Evolutionary conservation across 306 rosid genomes (phyloP).

Genomic region (Potentilla sterilis): DNA sequence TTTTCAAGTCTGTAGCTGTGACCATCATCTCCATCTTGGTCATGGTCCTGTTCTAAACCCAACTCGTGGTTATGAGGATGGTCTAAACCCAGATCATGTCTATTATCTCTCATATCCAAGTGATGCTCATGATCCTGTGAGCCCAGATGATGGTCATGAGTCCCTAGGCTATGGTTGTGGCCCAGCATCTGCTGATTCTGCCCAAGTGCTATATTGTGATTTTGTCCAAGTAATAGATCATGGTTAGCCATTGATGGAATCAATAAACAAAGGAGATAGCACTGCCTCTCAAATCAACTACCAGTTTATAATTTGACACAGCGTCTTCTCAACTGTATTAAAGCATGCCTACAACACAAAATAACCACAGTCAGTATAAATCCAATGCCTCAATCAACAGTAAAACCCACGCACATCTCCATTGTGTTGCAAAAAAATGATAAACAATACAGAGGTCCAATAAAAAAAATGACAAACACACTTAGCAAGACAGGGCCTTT

Average conservation of each 20-base stretch:
- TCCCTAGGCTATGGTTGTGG: conserved; percentile 56
- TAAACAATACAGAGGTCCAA: background rate
- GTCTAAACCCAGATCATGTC: conserved; percentile 47
- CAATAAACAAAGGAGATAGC: conserved; percentile 18
- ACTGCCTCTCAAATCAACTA: conserved; percentile 28
- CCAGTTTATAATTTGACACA: conserved; percentile 19
- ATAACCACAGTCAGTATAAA: conserved; percentile 22
- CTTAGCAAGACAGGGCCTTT: conserved; percentile 1
- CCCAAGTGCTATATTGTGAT: conserved; percentile 56
- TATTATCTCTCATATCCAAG: conserved; percentile 33
- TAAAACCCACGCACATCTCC: conserved; percentile 19
- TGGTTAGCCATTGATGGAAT: conserved; percentile 61
- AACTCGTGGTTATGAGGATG: conserved; percentile 53
- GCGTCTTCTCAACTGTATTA: conserved; percentile 14
- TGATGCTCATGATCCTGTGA: conserved; percentile 56
- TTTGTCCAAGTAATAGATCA: conserved; percentile 70
- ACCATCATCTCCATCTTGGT: conserved; percentile 49
- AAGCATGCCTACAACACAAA: conserved; percentile 42
- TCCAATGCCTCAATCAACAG: conserved; percentile 15
- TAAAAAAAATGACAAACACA: background rate
- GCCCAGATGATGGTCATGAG: conserved; percentile 47
- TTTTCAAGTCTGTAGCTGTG: conserved; percentile 56
- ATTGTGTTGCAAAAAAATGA: background rate
- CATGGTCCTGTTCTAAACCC: conserved; percentile 56
- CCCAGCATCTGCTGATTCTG: conserved; percentile 69